phyloP scores from a whole-genome alignment of 768 basidiomycete genomes.

The Mycena vitilis region DNA sequence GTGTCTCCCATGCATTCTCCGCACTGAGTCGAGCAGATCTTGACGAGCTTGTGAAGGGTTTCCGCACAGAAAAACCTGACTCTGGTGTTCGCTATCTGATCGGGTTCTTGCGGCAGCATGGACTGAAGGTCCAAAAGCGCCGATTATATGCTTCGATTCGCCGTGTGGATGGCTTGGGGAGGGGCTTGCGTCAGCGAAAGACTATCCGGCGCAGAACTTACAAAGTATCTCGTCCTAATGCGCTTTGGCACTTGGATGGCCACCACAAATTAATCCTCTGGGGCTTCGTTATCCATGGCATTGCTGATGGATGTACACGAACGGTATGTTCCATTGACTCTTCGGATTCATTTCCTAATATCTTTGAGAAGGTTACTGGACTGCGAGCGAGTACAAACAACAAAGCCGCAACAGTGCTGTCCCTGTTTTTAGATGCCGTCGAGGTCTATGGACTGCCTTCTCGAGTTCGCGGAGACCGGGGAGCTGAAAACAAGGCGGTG shows the following conservation, averaged over 20 bases:
- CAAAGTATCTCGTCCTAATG: slow-evolving; percentile 36
- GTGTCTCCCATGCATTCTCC: slow-evolving; percentile 18
- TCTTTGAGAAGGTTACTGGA: slow-evolving; percentile 17
- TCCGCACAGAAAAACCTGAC: slow-evolving; percentile 36
- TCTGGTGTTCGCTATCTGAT: slow-evolving; percentile 43
- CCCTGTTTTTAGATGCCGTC: slow-evolving; percentile 21
- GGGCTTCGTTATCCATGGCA: slow-evolving; percentile 44
- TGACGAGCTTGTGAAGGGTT: slow-evolving; percentile 24
- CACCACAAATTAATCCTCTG: slow-evolving; percentile 44
- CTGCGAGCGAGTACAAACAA: slow-evolving; percentile 36
- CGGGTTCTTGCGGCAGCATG: slow-evolving; percentile 38
- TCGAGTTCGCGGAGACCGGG: slow-evolving; percentile 39
- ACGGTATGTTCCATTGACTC: slow-evolving; percentile 35
- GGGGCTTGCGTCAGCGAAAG: slow-evolving; percentile 29
- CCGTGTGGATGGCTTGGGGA: slow-evolving; percentile 41
- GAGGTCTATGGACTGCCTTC: slow-evolving; percentile 33
- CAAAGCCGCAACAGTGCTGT: slow-evolving; percentile 19
- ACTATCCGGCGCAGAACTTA: slow-evolving; percentile 35
- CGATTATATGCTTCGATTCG: slow-evolving; percentile 33
- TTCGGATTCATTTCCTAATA: background rate
- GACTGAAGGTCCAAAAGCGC: slow-evolving; percentile 35
- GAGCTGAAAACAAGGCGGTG: slow-evolving; percentile 43
- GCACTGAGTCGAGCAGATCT: slow-evolving; percentile 25
- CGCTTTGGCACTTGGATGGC: slow-evolving; percentile 42
- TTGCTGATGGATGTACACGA: slow-evolving; percentile 45